phyloP scores from a whole-genome alignment of 805 yeast genomes.

The Torulaspora delbrueckii region DNA sequence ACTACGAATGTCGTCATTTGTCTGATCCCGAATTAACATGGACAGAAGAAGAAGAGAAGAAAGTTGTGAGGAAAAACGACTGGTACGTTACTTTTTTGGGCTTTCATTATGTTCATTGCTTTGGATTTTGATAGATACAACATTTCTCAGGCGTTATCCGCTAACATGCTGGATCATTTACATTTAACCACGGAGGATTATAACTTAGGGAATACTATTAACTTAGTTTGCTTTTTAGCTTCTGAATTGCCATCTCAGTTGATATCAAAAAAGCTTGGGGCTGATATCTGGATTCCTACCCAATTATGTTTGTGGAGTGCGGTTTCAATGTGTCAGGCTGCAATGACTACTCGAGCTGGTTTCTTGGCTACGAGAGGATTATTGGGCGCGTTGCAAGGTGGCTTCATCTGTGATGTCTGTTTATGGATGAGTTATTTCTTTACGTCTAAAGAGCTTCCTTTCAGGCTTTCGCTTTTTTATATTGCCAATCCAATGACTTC shows the following conservation, averaged over 20 bases:
- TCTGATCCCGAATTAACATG: slow-evolving; percentile 58
- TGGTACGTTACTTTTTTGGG: slow-evolving; percentile 51
- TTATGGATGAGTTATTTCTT: slow-evolving; percentile 67
- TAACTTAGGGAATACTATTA: slow-evolving; percentile 55
- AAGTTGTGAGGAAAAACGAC: slow-evolving; percentile 48
- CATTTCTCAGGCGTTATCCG: slow-evolving; percentile 54
- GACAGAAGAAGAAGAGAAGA: slow-evolving; percentile 49
- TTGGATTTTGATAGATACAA: slow-evolving; percentile 58
- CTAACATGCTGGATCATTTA: slow-evolving; percentile 48
- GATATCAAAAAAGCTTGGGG: slow-evolving; percentile 58
- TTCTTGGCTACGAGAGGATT: slow-evolving; percentile 48
- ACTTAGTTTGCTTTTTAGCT: slow-evolving; percentile 46
- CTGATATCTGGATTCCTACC: slow-evolving; percentile 57
- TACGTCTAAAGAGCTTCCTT: slow-evolving; percentile 53
- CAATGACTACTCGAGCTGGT: slow-evolving; percentile 38
- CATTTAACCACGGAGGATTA: slow-evolving; percentile 51
- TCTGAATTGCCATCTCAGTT: slow-evolving; percentile 66
- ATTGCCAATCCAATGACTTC: slow-evolving; percentile 47
- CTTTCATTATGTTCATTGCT: slow-evolving; percentile 54
- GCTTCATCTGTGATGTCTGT: slow-evolving; percentile 59
- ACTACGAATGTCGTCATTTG: slow-evolving; percentile 51
- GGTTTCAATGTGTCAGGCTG: slow-evolving; percentile 50
- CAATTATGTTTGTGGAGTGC: slow-evolving; percentile 55
- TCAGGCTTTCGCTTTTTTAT: slow-evolving; percentile 59
- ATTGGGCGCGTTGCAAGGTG: slow-evolving; percentile 60